Evolutionary conservation across 768 basidiomycete species (phyloP).

Genomic region (Xerocomellus intermedius): DNA sequence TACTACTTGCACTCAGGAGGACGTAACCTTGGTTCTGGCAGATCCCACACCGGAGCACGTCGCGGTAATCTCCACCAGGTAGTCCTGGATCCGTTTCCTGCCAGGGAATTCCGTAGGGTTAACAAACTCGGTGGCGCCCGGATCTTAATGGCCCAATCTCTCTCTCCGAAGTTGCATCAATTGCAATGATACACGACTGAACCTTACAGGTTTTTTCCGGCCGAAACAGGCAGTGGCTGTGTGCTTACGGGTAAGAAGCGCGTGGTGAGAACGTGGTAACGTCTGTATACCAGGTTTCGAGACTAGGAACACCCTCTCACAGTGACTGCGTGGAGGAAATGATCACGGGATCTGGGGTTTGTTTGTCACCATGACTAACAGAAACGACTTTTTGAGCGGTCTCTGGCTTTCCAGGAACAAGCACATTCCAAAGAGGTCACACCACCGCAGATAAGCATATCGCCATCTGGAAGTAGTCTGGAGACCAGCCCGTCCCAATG

Average conservation of each 20-base stretch:
- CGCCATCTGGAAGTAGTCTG: too few relatives aligned
- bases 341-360: neutral
- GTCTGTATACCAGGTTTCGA: too few relatives aligned
- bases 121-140: constrained; percentile 94
- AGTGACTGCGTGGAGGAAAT: neutral
- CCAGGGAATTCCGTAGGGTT: constrained; percentile 73
- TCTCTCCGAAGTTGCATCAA: constrained; percentile 88
- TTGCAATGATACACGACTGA: constrained; percentile 64
- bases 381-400: neutral
- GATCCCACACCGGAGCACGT: too few relatives aligned
- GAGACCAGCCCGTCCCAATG: too few relatives aligned
- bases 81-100: constrained; percentile 84
- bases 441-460: neutral
- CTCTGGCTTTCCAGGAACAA: neutral
- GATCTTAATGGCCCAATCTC: constrained; percentile 85
- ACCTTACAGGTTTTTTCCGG: too few relatives aligned
- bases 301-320: too few relatives aligned
- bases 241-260: too few relatives aligned
- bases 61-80: constrained; percentile 89
- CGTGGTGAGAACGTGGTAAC: too few relatives aligned
- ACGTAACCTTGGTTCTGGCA: too few relatives aligned
- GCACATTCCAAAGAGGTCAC: neutral
- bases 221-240: too few relatives aligned
- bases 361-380: neutral
- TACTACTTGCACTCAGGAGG: too few relatives aligned